phyloP scores from a whole-genome alignment of 345 rosid species.

The Cardamine chenopodiifolia region DNA sequence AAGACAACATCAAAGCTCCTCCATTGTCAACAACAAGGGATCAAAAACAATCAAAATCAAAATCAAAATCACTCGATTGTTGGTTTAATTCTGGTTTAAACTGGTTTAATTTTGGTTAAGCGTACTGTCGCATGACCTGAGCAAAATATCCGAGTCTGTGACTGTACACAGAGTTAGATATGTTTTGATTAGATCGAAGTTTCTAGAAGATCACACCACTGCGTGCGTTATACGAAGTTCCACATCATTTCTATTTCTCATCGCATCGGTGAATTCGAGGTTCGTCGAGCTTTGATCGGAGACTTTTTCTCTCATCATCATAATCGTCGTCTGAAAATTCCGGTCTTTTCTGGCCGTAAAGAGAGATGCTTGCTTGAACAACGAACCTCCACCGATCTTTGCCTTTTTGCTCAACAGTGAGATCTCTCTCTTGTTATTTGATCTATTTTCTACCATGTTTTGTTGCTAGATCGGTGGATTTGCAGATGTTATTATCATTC shows the following conservation, averaged over 20 bases:
- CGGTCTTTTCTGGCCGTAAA: conserved; percentile 2
- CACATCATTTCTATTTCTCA: conserved; percentile 24
- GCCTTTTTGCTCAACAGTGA: conserved; percentile 20
- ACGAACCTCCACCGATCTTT: conserved; percentile 26
- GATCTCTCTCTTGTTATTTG: conserved; percentile 9
- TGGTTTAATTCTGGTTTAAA: not conserved
- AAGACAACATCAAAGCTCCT: conserved; percentile 24
- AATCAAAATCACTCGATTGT: not conserved
- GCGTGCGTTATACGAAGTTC: conserved; percentile 34
- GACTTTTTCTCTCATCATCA: conserved; percentile 15
- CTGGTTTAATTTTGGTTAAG: conserved; percentile 33
- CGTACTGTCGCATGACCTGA: not conserved
- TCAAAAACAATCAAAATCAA: not conserved
- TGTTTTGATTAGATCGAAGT: conserved; percentile 29
- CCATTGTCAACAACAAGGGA: conserved; percentile 6
- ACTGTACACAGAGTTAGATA: conserved; percentile 17
- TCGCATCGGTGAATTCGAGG: conserved; percentile 36
- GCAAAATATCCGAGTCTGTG: conserved; percentile 28
- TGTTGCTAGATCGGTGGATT: conserved; percentile 30
- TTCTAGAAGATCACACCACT: conserved; percentile 34
- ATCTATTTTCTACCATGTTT: conserved; percentile 9
- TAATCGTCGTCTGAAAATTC: conserved; percentile 13
- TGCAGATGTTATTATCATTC: not conserved
- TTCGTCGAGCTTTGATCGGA: conserved; percentile 21
- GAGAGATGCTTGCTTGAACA: conserved; percentile 34